A percentile compares a stretch with the other conserved stretches of the same genome.
Evolutionary conservation across 129 eudicot species (phyloP).

Genomic region (Heracleum sosnowskyi): DNA sequence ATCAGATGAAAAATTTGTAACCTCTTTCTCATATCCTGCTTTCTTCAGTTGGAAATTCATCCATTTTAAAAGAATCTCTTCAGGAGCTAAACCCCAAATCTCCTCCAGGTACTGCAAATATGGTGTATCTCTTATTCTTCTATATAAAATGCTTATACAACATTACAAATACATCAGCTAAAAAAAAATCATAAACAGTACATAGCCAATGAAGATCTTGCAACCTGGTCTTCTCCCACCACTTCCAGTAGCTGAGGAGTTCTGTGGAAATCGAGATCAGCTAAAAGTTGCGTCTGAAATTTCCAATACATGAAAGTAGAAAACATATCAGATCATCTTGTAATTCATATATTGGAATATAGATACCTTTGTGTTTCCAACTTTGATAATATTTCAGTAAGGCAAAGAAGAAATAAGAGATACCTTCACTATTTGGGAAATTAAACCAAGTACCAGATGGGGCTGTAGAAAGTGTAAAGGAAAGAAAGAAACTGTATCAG

Average conservation of each 20-base stretch:
- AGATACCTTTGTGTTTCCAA: too few species aligned
- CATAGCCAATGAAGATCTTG: slow-evolving; percentile 9
- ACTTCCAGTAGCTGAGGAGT: slow-evolving; percentile 60
- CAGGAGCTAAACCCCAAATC: slow-evolving; percentile 58
- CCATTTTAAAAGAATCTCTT: slow-evolving; percentile 60
- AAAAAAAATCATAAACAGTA: slow-evolving; percentile 7
- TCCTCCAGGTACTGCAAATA: slow-evolving; percentile 50
- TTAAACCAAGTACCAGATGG: slow-evolving; percentile 51
- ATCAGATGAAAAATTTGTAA: slow-evolving; percentile 55
- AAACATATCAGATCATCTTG: background rate
- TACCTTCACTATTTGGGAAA: slow-evolving; percentile 65
- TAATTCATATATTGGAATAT: too few species aligned
- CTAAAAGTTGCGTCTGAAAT: slow-evolving; percentile 52
- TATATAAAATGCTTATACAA: background rate
- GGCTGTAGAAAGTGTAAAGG: slow-evolving; percentile 35
- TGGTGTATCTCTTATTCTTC: background rate
- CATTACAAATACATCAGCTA: background rate
- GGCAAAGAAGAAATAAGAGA: background rate
- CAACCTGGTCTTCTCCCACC: slow-evolving; percentile 57
- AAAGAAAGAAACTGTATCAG: slow-evolving; percentile 12
- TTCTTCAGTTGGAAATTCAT: slow-evolving; percentile 54
- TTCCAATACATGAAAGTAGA: slow-evolving; percentile 3
- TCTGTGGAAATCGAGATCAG: slow-evolving; percentile 45
- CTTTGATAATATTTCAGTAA: background rate
- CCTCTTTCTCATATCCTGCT: slow-evolving; percentile 48